Evolutionary conservation across 225 moss, liverwort and hornwort genomes (phyloP).

Genomic region (Sphagnum contortum): DNA sequence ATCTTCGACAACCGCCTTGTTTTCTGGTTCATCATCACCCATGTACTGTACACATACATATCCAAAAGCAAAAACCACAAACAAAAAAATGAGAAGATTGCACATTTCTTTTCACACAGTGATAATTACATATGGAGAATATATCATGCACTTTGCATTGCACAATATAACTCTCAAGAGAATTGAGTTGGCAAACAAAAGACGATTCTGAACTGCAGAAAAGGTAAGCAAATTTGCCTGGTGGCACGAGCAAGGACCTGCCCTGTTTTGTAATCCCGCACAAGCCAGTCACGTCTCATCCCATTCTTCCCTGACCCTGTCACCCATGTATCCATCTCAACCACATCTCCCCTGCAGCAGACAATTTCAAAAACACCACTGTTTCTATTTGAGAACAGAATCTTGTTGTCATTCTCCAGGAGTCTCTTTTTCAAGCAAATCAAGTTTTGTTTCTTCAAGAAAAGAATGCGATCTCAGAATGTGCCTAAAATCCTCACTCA

Average conservation of each 20-base stretch:
- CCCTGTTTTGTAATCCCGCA: conserved; percentile 74
- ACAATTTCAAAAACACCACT: neutral
- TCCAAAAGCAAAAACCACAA: neutral
- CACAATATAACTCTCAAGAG: conserved; percentile 3
- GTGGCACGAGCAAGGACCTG: conserved; percentile 85
- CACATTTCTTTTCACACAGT: neutral
- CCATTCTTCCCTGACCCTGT: conserved; percentile 87
- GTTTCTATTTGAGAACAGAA: neutral
- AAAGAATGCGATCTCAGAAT: neutral
- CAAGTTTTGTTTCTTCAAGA: neutral
- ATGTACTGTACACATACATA: conserved; percentile 32
- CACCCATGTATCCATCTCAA: conserved; percentile 93
- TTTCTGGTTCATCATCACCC: conserved; percentile 65
- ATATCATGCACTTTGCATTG: no score
- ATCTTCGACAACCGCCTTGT: conserved; percentile 57
- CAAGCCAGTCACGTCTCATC: conserved; percentile 93
- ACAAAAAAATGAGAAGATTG: neutral
- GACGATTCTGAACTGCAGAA: neutral
- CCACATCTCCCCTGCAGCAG: conserved; percentile 66
- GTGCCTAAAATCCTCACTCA: neutral
- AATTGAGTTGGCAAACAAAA: neutral
- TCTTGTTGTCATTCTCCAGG: neutral
- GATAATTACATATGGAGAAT: no score
- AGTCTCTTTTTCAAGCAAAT: no score
- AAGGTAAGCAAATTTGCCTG: conserved; percentile 26